Conservation (phyloP, 208 protist species). For the Leptomonas pyrrhocoris region DNA sequence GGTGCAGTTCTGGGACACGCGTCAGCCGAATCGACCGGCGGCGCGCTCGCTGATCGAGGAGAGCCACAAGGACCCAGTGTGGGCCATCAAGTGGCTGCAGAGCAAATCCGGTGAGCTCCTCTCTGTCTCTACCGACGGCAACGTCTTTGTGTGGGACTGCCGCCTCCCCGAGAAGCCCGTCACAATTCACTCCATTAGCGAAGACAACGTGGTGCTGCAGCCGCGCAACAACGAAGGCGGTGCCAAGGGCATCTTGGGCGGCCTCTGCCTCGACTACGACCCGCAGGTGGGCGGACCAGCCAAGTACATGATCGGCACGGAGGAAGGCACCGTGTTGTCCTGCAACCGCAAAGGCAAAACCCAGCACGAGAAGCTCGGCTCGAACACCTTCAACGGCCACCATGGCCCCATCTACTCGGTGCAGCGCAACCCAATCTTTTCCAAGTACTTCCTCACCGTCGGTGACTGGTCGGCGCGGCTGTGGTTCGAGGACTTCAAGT, state of each 20-base stretch:
- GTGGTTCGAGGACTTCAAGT: conserved; percentile 97
- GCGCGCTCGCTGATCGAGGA: conserved; percentile 93
- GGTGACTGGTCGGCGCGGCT: conserved; percentile 97
- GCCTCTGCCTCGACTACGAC: conserved; percentile 96
- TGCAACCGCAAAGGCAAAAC: conserved; percentile 96
- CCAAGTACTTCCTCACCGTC: conserved; percentile 97
- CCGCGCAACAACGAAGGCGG: conserved; percentile 91
- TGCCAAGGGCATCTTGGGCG: conserved; percentile 88
- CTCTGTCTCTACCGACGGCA: conserved; percentile 95
- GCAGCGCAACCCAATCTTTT: conserved; percentile 93
- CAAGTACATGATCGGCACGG: conserved; percentile 97
- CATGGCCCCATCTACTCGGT: conserved; percentile 96
- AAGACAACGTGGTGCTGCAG: conserved; percentile 87
- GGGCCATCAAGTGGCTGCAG: conserved; percentile 95
- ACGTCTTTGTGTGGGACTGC: conserved; percentile 96
- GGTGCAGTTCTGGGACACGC: conserved; percentile 95
- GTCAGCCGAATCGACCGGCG: conserved; percentile 88
- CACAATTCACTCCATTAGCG: conserved; percentile 81
- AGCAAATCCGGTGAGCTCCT: conserved; percentile 96
- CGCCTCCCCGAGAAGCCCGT: conserved; percentile 92
- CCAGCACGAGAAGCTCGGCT: conserved; percentile 91
- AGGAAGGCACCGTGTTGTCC: conserved; percentile 94
- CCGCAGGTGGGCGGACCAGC: conserved; percentile 91
- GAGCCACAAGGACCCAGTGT: conserved; percentile 97
- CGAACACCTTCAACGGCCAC: conserved; percentile 95